A percentile compares a stretch with the other conserved stretches of the same genome.
Conservation (phyloP, 1,284 basidiomycete genomes). For the Afroboletus lepidellus region DNA sequence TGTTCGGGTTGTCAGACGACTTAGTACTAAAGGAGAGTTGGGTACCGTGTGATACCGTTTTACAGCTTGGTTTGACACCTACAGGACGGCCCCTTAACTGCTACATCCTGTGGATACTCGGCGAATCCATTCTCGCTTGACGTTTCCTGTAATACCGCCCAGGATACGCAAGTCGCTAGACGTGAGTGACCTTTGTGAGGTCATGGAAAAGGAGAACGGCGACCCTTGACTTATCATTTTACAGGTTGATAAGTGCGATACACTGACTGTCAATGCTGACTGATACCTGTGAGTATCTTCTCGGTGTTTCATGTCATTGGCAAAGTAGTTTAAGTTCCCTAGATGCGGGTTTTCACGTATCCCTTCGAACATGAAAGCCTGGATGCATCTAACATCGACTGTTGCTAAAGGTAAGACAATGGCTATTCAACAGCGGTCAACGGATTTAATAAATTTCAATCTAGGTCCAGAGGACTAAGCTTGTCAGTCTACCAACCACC, state of each 20-base stretch:
- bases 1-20: background rate
- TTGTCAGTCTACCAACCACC: background rate
- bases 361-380: too few relatives aligned
- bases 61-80: constrained; percentile 5
- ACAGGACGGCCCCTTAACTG: background rate
- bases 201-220: background rate
- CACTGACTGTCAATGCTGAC: background rate
- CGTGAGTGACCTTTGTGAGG: background rate
- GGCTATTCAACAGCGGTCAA: too few relatives aligned
- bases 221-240: background rate
- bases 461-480: background rate
- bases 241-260: background rate
- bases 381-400: background rate
- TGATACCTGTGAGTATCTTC: background rate
- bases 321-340: background rate
- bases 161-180: background rate
- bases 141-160: too few relatives aligned
- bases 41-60: background rate
- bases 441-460: too few relatives aligned
- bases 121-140: background rate
- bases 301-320: background rate
- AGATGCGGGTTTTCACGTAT: background rate
- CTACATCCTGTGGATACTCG: constrained; percentile 2
- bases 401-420: background rate
- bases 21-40: background rate